A percentile compares a stretch with the other conserved stretches of the same genome.
These are phyloP conservation scores for Neonectria magnoliae DNA, from an alignment of 2,329 filamentous ascomycete genomes.

Conservation along the genomic window DNA sequence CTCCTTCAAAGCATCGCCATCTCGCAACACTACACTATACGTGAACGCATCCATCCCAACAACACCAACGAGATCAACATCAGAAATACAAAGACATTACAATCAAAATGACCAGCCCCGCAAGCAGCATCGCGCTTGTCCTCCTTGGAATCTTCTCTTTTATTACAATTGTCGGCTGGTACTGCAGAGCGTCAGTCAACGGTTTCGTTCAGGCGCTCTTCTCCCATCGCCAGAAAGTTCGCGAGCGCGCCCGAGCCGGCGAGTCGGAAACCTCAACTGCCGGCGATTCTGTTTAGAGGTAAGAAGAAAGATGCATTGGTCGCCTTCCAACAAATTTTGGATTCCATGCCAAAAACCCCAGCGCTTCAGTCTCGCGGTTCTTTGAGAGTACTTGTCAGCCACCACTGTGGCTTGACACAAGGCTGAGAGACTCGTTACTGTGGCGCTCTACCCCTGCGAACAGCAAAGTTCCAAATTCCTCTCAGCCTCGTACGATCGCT, in stretches of 20 bases:
- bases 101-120: constrained; percentile 42
- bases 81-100: not conserved
- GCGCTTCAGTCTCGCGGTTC: not conserved
- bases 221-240: constrained; percentile 29
- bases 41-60: not conserved
- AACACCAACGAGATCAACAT: not conserved
- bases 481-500: constrained; percentile 44
- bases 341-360: not conserved
- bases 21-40: not conserved
- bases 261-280: constrained; percentile 23
- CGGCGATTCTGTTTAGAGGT: constrained; percentile 29
- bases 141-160: constrained; percentile 45
- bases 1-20: not conserved
- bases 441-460: constrained; percentile 23
- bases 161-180: constrained; percentile 44
- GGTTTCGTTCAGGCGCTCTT: constrained; percentile 44
- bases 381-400: constrained; percentile 24
- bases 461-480: constrained; percentile 37
- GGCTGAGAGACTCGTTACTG: constrained; percentile 26
- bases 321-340: not conserved
- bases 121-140: constrained; percentile 46
- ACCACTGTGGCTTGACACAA: constrained; percentile 37
- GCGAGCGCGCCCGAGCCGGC: not conserved
- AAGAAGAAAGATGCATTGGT: not conserved
- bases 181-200: constrained; percentile 43